Evolutionary conservation across 495 filamentous ascomycete genomes (phyloP).

Genomic region (Talaromyces adpressus): DNA sequence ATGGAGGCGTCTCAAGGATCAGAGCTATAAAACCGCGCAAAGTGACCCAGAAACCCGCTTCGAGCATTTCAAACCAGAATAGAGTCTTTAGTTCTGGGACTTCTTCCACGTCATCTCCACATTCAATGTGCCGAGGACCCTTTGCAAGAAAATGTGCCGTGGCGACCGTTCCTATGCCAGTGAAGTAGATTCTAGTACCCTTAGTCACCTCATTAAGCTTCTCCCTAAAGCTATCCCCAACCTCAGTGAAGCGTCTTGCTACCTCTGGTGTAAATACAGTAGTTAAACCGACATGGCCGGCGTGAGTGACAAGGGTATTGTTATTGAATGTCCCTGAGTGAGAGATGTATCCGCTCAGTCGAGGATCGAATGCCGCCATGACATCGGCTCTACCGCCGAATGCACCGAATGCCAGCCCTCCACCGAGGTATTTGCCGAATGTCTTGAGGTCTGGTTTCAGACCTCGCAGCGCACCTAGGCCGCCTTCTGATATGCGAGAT

Average conservation of each 20-base stretch:
- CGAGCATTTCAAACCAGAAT: slow-evolving; percentile 44
- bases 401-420: slow-evolving; percentile 50
- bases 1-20: slow-evolving; percentile 29
- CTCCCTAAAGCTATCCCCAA: neutral
- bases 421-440: slow-evolving; percentile 50
- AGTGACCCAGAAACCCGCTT: slow-evolving; percentile 40
- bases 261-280: slow-evolving; percentile 12
- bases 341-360: neutral
- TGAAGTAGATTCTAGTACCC: slow-evolving; percentile 14
- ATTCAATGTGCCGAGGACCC: neutral
- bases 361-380: slow-evolving; percentile 45
- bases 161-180: slow-evolving; percentile 14
- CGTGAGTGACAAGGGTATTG: neutral
- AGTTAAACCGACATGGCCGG: neutral
- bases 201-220: slow-evolving; percentile 17
- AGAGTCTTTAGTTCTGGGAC: slow-evolving; percentile 30
- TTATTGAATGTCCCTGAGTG: neutral
- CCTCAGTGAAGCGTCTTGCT: neutral
- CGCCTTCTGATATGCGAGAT: neutral
- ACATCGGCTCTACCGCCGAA: slow-evolving; percentile 49
- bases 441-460: slow-evolving; percentile 48
- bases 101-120: slow-evolving; percentile 10
- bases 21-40: slow-evolving; percentile 34
- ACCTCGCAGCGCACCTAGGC: slow-evolving; percentile 2
- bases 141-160: slow-evolving; percentile 13